A percentile compares a stretch with the other conserved stretches of the same genome.
phyloP scores from a whole-genome alignment of 2,329 filamentous ascomycete species.

The Sclerotinia trifoliorum region DNA sequence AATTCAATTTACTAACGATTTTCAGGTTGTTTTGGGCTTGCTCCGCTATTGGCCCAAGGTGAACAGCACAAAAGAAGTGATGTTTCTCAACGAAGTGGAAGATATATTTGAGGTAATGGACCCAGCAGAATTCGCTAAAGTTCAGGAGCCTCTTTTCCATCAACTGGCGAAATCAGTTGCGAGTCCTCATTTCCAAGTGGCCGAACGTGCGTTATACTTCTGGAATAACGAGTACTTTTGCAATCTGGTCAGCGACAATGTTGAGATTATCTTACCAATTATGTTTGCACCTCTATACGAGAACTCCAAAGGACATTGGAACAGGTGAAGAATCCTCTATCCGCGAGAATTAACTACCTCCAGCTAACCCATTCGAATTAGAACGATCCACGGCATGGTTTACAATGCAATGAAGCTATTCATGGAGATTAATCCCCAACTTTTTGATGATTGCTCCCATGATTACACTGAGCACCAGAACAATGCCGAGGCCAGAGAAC shows the following conservation, averaged over 20 bases:
- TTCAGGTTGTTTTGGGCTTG: slow-evolving; percentile 84
- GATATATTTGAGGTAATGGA: slow-evolving; percentile 99
- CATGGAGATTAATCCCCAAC: slow-evolving; percentile 98
- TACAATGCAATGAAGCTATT: slow-evolving; percentile 99
- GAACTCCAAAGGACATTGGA: slow-evolving; percentile 99
- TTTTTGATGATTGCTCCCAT: slow-evolving; percentile 98
- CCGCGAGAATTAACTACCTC: not conserved
- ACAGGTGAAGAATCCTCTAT: slow-evolving; percentile 55
- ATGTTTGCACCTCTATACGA: slow-evolving; percentile 99
- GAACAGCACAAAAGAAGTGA: slow-evolving; percentile 99
- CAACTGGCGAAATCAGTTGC: slow-evolving; percentile 97
- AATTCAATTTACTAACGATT: slow-evolving; percentile 24
- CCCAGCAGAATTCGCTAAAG: slow-evolving; percentile 95
- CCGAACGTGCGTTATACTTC: slow-evolving; percentile 95
- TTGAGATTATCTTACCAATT: slow-evolving; percentile 96
- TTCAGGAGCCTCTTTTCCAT: slow-evolving; percentile 95
- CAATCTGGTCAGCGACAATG: slow-evolving; percentile 97
- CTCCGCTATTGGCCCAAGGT: slow-evolving; percentile 98
- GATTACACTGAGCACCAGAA: slow-evolving; percentile 97
- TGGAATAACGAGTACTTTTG: slow-evolving; percentile 99
- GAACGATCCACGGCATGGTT: slow-evolving; percentile 99
- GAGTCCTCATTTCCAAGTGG: slow-evolving; percentile 98
- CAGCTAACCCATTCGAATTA: slow-evolving; percentile 46
- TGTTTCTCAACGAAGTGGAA: slow-evolving; percentile 99
- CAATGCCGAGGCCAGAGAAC: slow-evolving; percentile 80